These are phyloP conservation scores for Pseudomonodictys pantanalensis DNA, from an alignment of 495 filamentous ascomycete genomes.

Conservation along the genomic window DNA sequence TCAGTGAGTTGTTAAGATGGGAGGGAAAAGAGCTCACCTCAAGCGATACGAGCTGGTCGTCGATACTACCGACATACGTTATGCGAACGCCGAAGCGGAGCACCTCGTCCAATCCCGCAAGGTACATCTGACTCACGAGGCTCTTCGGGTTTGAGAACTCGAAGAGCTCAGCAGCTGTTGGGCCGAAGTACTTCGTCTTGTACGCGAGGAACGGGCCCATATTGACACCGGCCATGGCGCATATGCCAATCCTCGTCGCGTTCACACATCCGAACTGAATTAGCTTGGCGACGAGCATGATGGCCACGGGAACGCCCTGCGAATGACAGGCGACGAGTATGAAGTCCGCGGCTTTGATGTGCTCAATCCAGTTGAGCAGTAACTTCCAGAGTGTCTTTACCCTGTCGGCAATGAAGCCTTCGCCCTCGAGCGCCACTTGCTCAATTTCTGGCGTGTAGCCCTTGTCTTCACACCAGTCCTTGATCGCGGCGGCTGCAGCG, in stretches of 20 bases:
- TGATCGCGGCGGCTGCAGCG: constrained; percentile 78
- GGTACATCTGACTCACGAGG: constrained; percentile 76
- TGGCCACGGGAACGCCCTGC: constrained; percentile 88
- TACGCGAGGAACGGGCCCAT: constrained; percentile 87
- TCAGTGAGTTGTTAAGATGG: not conserved
- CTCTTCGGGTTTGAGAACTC: constrained; percentile 81
- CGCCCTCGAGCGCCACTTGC: constrained; percentile 93
- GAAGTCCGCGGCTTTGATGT: constrained; percentile 82
- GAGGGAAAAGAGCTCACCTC: constrained; percentile 54
- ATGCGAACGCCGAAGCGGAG: constrained; percentile 77
- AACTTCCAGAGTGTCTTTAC: constrained; percentile 93
- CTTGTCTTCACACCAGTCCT: constrained; percentile 64
- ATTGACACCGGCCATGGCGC: constrained; percentile 94
- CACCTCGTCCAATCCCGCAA: constrained; percentile 65
- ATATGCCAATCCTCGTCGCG: constrained; percentile 69
- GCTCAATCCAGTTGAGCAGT: constrained; percentile 89
- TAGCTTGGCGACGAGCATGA: constrained; percentile 90
- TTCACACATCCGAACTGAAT: constrained; percentile 75
- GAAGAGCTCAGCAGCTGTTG: constrained; percentile 86
- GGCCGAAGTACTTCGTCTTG: constrained; percentile 77
- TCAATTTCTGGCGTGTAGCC: constrained; percentile 65
- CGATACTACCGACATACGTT: constrained; percentile 85
- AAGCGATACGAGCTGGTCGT: constrained; percentile 91
- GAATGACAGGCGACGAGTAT: constrained; percentile 89
- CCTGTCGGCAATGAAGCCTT: constrained; percentile 88